phyloP scores from a whole-genome alignment of 129 eudicot genomes.

The Kitagawia praeruptora region DNA sequence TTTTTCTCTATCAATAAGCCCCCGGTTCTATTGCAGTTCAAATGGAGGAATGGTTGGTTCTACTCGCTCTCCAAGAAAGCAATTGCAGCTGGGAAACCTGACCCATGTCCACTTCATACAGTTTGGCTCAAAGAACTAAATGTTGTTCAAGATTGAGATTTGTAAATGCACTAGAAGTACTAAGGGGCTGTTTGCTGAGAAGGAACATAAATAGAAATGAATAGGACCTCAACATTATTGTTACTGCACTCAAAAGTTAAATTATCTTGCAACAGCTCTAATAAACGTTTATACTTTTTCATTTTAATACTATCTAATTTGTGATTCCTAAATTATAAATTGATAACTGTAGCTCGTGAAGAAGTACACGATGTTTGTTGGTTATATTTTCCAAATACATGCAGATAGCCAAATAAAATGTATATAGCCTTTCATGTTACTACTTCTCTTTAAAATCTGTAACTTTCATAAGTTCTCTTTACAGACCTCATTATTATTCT shows the following conservation, averaged over 20 bases:
- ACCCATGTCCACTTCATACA: slow-evolving; percentile 91
- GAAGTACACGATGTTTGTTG: not conserved
- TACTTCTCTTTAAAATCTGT: too few relatives aligned
- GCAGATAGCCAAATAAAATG: not conserved
- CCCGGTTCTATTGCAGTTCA: slow-evolving; percentile 47
- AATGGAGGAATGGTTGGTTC: slow-evolving; percentile 99
- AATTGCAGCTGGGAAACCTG: slow-evolving; percentile 67
- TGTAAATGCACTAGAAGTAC: not conserved
- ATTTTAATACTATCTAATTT: not conserved
- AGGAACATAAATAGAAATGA: not conserved
- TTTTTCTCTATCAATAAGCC: not conserved
- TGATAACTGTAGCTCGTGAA: not conserved
- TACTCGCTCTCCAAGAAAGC: slow-evolving; percentile 89
- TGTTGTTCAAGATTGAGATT: slow-evolving; percentile 25
- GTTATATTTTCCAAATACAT: not conserved
- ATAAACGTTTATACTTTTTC: not conserved
- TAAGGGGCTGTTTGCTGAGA: not conserved
- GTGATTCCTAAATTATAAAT: not conserved
- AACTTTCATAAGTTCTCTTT: too few relatives aligned
- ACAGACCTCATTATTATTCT: too few relatives aligned
- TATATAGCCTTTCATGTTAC: too few relatives aligned
- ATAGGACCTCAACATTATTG: not conserved
- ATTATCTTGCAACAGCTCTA: not conserved
- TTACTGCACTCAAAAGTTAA: not conserved
- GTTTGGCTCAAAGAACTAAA: slow-evolving; percentile 82